phyloP scores from a whole-genome alignment of 176 grass and related monocot genomes.

The Oryza officinalis region DNA sequence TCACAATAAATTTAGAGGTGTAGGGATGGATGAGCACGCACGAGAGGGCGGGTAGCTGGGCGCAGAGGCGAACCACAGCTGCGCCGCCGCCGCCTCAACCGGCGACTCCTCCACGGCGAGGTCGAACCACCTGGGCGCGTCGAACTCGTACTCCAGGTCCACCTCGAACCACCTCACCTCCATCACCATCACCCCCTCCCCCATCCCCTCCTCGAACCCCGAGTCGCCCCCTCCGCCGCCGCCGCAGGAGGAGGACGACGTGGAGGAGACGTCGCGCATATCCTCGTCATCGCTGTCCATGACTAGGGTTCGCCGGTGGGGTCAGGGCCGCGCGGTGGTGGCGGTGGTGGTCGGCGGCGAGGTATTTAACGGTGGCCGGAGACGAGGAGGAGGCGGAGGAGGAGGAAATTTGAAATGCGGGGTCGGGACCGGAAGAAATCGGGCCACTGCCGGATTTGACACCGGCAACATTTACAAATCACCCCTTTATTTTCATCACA shows the following conservation, averaged over 20 bases:
- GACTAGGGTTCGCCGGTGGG: neutral
- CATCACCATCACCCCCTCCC: slow-evolving; percentile 35
- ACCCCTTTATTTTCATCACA: rapidly evolving
- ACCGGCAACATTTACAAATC: neutral
- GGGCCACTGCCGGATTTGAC: slow-evolving; percentile 50
- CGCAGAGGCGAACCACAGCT: slow-evolving; percentile 74
- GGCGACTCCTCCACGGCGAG: slow-evolving; percentile 60
- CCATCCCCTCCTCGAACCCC: slow-evolving; percentile 10
- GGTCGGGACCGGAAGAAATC: slow-evolving; percentile 25
- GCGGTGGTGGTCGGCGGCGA: neutral
- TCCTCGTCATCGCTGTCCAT: slow-evolving; percentile 54
- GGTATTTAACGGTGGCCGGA: slow-evolving; percentile 18
- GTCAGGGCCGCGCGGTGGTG: neutral
- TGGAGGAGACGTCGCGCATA: slow-evolving; percentile 40
- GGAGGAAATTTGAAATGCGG: slow-evolving; percentile 91
- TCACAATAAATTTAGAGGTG: neutral
- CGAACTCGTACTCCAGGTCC: slow-evolving; percentile 94
- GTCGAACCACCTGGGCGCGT: slow-evolving; percentile 87
- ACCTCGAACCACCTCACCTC: slow-evolving; percentile 62
- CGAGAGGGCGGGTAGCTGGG: slow-evolving; percentile 89
- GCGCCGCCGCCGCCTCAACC: slow-evolving; percentile 43
- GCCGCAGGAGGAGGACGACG: neutral
- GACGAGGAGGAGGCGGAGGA: neutral
- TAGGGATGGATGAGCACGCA: slow-evolving; percentile 28
- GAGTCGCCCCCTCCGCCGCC: neutral